Base-by-base conservation (phyloP, 257 asterid genomes). In the Solanum sitiens region DNA sequence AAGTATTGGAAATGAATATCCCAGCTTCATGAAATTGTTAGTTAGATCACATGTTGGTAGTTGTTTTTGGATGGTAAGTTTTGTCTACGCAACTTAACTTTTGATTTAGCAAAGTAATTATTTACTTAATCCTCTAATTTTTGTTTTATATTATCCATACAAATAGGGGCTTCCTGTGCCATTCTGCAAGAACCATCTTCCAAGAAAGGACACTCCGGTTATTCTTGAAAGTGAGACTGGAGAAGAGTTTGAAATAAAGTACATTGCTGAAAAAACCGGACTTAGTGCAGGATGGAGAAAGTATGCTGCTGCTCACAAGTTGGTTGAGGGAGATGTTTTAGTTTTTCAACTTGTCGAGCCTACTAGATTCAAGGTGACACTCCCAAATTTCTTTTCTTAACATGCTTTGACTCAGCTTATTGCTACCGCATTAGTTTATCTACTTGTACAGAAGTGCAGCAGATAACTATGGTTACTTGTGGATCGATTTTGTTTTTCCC, bases 241-340 rank as follows among this genome's bases (percentile, higher is more conserved):
- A n/a, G 98, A 94, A 86, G 93, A 92, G 88, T 96, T 87, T 88
- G 94, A 89, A 37, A 87, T 95, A 42, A 96, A 95, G 68, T 96
- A 96, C 87, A 90, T 96, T 86, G 93, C 98, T 59, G 92, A 92
- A 87, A 95, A 95, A 93, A 93, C 99, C 3, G 99, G 99, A 68
- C 93, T 96, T 39, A 95, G 99, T 89, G 99, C 98, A 20, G 99
- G 99, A 71, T 96, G 99, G 99, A 93, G 99, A 87, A 95, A 92
- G 90, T 96, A 93, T 88, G 97, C 92, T 85, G 89, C 95, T 88
- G 96, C 94, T 47, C 96, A 91, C 91, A 96, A 93, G 84, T 90
- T 95, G 90, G 90, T 96, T 33, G 98, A 94, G 89, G 99, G 99
- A 85, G 99, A 96, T 83, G 98, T 94, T 89, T 87, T 96, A 89